Conservation (phyloP, 768 basidiomycete genomes). For the Calocera viscosa region DNA sequence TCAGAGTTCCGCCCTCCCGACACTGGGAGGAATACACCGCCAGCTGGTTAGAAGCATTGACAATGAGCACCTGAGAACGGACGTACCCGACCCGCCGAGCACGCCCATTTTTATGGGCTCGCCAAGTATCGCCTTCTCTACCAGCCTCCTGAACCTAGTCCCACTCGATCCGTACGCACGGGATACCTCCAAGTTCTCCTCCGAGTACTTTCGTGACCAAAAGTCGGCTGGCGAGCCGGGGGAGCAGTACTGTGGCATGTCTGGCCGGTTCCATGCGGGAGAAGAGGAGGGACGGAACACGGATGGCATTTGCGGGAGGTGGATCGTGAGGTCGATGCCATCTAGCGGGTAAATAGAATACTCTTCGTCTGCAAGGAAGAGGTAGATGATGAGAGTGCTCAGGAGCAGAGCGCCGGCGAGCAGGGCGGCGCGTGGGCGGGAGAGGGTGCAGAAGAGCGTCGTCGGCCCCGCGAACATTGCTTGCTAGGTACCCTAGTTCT, state of each 20-base stretch:
- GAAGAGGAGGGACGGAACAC: not conserved
- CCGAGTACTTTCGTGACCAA: conserved; percentile 15
- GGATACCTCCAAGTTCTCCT: conserved; percentile 17
- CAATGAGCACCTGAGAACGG: not conserved
- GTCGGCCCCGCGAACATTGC: too few relatives aligned
- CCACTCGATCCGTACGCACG: conserved; percentile 19
- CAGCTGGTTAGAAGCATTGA: not conserved
- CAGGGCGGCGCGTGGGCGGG: too few relatives aligned
- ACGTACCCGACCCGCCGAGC: conserved; percentile 17
- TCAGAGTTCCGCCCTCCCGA: not conserved
- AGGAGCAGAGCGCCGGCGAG: not conserved
- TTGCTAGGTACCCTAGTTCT: too few relatives aligned
- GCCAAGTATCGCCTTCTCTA: conserved; percentile 19
- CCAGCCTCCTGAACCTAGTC: conserved; percentile 14
- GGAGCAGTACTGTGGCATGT: not conserved
- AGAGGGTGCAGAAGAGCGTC: too few relatives aligned
- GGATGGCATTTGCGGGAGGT: not conserved
- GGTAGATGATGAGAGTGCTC: not conserved
- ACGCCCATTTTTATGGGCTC: conserved; percentile 18
- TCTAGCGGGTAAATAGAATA: not conserved
- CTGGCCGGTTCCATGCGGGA: not conserved
- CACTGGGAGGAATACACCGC: not conserved
- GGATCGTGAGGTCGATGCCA: not conserved
- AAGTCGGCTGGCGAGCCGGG: not conserved
- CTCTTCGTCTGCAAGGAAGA: not conserved